Conservation (phyloP, 2,329 filamentous ascomycete species). For the Aquanectria penicillioides region DNA sequence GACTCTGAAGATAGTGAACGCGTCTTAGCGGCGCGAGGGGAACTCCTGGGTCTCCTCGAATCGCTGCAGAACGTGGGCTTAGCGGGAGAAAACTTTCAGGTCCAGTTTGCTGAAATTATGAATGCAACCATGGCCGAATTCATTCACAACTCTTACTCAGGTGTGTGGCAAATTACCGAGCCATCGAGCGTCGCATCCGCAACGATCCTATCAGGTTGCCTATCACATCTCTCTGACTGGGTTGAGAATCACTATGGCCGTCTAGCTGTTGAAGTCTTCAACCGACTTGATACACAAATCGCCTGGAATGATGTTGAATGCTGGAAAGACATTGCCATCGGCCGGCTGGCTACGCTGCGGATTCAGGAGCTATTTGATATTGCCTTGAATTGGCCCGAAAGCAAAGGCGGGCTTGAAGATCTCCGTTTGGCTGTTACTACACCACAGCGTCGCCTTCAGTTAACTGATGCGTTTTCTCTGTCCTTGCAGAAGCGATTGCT, state of each 20-base stretch:
- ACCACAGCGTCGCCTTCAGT: conserved; percentile 72
- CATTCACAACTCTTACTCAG: conserved; percentile 69
- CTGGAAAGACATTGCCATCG: conserved; percentile 77
- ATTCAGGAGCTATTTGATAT: conserved; percentile 83
- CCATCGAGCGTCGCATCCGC: conserved; percentile 23
- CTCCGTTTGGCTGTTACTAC: conserved; percentile 76
- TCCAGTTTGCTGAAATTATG: conserved; percentile 77
- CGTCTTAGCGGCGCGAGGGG: conserved; percentile 55
- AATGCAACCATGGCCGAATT: conserved; percentile 72
- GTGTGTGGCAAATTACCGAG: conserved; percentile 62
- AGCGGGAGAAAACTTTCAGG: conserved; percentile 74
- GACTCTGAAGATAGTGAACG: conserved; percentile 39
- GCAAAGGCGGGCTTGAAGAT: conserved; percentile 77
- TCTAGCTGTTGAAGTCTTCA: conserved; percentile 70
- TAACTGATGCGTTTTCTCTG: conserved; percentile 75
- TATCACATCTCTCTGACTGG: conserved; percentile 72
- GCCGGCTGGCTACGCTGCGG: conserved; percentile 73
- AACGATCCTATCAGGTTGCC: conserved; percentile 60
- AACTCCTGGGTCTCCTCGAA: conserved; percentile 66
- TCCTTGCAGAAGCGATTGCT: conserved; percentile 74
- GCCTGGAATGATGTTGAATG: conserved; percentile 68
- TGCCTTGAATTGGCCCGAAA: conserved; percentile 78
- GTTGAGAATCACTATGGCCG: conserved; percentile 73
- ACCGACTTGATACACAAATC: conserved; percentile 55
- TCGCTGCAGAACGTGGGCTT: conserved; percentile 73